These are phyloP conservation scores for Pseudopyricularia cyperi DNA, from an alignment of 2,329 filamentous ascomycete species.

Conservation along the genomic window DNA sequence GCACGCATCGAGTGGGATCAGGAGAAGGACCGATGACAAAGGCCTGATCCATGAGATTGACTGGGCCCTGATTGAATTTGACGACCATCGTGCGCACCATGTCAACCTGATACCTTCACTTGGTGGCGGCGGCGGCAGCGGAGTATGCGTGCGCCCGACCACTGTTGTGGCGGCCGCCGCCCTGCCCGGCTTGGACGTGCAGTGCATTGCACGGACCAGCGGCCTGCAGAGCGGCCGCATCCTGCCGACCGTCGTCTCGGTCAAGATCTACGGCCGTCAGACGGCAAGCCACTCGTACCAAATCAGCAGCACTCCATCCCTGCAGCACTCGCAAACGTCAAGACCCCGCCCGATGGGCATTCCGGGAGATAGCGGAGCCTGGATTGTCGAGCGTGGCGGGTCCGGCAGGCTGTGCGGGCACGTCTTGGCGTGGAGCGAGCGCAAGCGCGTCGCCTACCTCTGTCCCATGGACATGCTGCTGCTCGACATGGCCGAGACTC, in stretches of 20 bases:
- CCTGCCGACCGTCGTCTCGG: constrained; percentile 62
- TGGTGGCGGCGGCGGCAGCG: not conserved
- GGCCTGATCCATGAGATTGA: constrained; percentile 82
- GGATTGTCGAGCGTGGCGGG: constrained; percentile 65
- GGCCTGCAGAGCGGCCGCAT: constrained; percentile 72
- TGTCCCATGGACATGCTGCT: constrained; percentile 89
- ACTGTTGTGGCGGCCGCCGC: constrained; percentile 44
- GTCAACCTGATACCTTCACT: constrained; percentile 53
- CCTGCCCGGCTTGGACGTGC: constrained; percentile 65
- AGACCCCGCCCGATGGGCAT: constrained; percentile 39
- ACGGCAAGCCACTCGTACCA: constrained; percentile 65
- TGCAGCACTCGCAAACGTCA: not conserved
- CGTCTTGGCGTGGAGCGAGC: constrained; percentile 75
- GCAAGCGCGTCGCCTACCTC: constrained; percentile 76
- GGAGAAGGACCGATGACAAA: constrained; percentile 55
- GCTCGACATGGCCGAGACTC: constrained; percentile 68
- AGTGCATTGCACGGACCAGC: constrained; percentile 79
- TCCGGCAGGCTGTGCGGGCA: constrained; percentile 78
- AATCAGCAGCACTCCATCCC: constrained; percentile 28
- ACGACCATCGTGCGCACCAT: constrained; percentile 22
- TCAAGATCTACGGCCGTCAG: constrained; percentile 75
- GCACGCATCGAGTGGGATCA: constrained; percentile 81
- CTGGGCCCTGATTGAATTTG: constrained; percentile 82
- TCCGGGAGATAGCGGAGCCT: constrained; percentile 85
- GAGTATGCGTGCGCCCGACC: constrained; percentile 34